Evolutionary conservation across 2,329 filamentous ascomycete species (phyloP).

Genomic region (Sarocladiaceae sp.): DNA sequence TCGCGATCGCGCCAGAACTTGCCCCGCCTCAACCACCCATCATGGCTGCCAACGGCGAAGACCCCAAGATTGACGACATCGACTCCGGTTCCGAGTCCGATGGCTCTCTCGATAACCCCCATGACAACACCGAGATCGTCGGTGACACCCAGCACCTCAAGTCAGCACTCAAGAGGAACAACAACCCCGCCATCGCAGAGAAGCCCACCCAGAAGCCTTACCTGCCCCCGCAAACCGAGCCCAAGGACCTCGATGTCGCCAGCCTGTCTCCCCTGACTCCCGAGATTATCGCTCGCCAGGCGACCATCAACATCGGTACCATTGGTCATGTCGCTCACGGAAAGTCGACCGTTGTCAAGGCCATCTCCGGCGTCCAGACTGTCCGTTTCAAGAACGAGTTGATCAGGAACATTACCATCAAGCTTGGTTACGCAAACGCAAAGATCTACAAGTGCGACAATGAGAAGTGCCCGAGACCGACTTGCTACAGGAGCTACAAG

Average conservation of each 20-base stretch:
- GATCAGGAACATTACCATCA: slow-evolving; percentile 99
- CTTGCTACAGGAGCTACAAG: slow-evolving; percentile 96
- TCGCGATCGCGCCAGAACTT: slow-evolving; percentile 11
- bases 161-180: slow-evolving; percentile 77
- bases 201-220: slow-evolving; percentile 49
- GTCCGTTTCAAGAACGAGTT: slow-evolving; percentile 99
- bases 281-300: slow-evolving; percentile 96
- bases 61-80: slow-evolving; percentile 65
- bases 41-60: slow-evolving; percentile 56
- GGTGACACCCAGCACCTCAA: slow-evolving; percentile 66
- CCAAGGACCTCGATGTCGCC: slow-evolving; percentile 79
- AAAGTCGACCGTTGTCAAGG: slow-evolving; percentile 98
- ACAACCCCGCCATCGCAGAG: slow-evolving; percentile 47
- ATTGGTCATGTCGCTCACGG: slow-evolving; percentile 99
- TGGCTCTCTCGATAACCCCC: slow-evolving; percentile 55
- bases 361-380: slow-evolving; percentile 97
- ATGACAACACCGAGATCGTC: slow-evolving; percentile 45
- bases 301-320: slow-evolving; percentile 97
- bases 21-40: slow-evolving; percentile 34
- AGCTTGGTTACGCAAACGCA: slow-evolving; percentile 98
- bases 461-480: slow-evolving; percentile 82
- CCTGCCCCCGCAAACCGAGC: slow-evolving; percentile 86
- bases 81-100: slow-evolving; percentile 66
- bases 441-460: slow-evolving; percentile 99
- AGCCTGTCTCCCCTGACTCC: slow-evolving; percentile 81